Base-by-base conservation (phyloP, 78 protist genomes). In the Emiliania huxleyi region DNA sequence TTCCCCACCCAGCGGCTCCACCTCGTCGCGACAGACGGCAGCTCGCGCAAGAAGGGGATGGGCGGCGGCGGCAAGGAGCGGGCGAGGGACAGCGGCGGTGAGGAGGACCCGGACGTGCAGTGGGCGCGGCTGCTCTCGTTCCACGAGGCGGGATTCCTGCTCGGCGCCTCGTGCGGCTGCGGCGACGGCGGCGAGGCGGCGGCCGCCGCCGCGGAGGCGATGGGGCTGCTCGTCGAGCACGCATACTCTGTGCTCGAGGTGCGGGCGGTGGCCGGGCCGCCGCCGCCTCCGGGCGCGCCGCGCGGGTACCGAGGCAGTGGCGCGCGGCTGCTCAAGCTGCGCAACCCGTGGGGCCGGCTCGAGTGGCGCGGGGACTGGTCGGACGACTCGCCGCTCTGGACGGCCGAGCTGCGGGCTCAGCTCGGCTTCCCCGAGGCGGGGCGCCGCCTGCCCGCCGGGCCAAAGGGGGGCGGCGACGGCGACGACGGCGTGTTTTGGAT, bases 331-430 rank as follows among this genome's bases (percentile, higher is more conserved):
- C 8, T 94, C 19, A 37, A 75, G 52, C 46, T 88, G 35, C 93
- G 96, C 49, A 95, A 95, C 62, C 96, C 96, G 44, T 95, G 96
- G 96, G 96, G 96, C n/a, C 0, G 35, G 44, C 25, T 38, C 26
- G 96, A 95, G 55, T 95, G 96, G 96, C 69, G 11, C 33, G 96
- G 96, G 55, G 94, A 77, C 77, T 95, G 91, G 94, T n/a, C 79
- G 26, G 96, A 92, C 91, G 49, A 48, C 33, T 37, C 75, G 25
- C 83, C 91, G 29, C 40, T 62, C 2, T 95, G 96, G 96, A 95
- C 95, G 3, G 42, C n/a, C 56, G 29, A 0, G 44, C 75, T 77
- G 46, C 83, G 87, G 55, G 33, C 5, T 19, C 12, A 81, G 93
- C 71, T 94, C 35, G 69, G 62, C 33, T 25, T 71, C 42, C n/a